A percentile compares a stretch with the other conserved stretches of the same genome.
phyloP scores from a whole-genome alignment of 2,329 filamentous ascomycete species.

The Phialemonium atrogriseum region DNA sequence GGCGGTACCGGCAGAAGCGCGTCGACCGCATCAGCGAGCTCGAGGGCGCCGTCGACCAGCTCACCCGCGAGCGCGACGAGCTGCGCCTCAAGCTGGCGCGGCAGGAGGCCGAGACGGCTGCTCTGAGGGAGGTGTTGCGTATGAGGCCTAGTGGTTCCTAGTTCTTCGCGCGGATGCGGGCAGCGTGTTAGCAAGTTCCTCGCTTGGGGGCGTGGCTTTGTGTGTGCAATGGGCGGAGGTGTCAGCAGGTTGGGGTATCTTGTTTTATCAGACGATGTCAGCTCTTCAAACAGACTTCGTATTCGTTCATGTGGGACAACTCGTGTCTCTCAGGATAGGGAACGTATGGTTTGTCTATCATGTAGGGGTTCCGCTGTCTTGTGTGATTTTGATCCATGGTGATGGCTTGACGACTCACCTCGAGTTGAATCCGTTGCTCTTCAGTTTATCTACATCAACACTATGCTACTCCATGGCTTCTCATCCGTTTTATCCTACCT shows the following conservation, averaged over 20 bases:
- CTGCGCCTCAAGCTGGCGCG: constrained; percentile 46
- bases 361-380: too few species aligned
- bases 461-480: not conserved
- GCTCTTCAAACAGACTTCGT: constrained; percentile 2
- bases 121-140: constrained; percentile 36
- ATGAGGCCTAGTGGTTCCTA: not conserved
- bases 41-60: constrained; percentile 42
- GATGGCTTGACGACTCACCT: not conserved
- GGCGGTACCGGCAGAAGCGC: constrained; percentile 55
- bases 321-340: constrained; percentile 1
- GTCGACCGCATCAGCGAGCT: constrained; percentile 50
- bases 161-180: not conserved
- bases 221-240: not conserved
- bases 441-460: not conserved
- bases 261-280: constrained; percentile 4
- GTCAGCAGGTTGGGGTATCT: not conserved
- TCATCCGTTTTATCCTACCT: not conserved
- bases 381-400: not conserved
- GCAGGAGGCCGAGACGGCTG: constrained; percentile 50
- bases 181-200: not conserved
- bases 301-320: constrained; percentile 1
- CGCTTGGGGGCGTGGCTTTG: too few species aligned
- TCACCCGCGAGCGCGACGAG: constrained; percentile 47
- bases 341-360: constrained; percentile 3
- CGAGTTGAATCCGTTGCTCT: not conserved